Base-by-base conservation (phyloP, 2,329 filamentous ascomycete species). In the Calonectria pseudoreteaudii region DNA sequence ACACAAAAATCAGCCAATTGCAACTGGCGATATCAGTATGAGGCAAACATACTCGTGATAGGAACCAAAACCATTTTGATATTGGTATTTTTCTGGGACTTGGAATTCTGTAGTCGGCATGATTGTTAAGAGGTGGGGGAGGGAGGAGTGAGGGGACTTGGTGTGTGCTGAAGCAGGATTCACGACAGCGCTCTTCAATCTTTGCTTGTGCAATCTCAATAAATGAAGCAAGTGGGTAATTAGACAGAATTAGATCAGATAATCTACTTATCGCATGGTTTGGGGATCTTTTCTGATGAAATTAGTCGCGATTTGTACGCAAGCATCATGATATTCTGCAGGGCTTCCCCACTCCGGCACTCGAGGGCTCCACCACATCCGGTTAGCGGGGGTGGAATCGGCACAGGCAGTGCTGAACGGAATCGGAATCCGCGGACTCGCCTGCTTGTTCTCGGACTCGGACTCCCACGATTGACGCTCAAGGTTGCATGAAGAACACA, bases 371-470 rank as follows among this genome's bases (percentile, higher is more conserved):
- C 30, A 34, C 56, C 58, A 52, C 36, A 44, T 65, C 49, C 36
- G 62, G 60, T 41, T 70, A 53, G 60, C 49, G 58, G 20, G 10
- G 1, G n/a, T 70, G 68, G 68, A 70, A 70, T 70, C 68, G 68
- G 68, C 58, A 49, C n/a, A n/a, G 34, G 26, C 18, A 23, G 34
- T 18, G 56, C n/a, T 16, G 20, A 16, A 70, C 68, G 68, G 68
- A 70, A 70, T 70, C 68, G 68, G 68, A 70, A 70, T 70, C 68
- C 68, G 28, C 38, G 50, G 44, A 65, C 68, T 47, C n/a, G 28
- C 68, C 36, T 50, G 31, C 34, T 26, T 11, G 16, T 23, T 47
- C 9, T 70, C 58, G 68, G 68, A 70, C 50, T 70, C 68, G 58
- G 67, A 49, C 41, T 23, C 30, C 13, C 60, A 18, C 11, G n/a